Conservation (phyloP, 352 stramenopile species). For the Phytophthora citricola region DNA sequence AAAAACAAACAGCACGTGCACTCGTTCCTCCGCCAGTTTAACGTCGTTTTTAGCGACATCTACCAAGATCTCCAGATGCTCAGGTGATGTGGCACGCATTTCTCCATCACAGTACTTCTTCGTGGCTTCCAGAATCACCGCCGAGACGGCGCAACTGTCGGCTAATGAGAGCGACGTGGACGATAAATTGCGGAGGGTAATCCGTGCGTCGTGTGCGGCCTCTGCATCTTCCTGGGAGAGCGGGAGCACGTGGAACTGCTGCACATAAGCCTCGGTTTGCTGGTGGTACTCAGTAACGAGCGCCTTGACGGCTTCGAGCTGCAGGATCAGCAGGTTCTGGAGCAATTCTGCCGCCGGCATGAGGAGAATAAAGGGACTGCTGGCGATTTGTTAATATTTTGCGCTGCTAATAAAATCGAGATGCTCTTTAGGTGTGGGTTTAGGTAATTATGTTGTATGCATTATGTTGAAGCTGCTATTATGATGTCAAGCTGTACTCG, state of each 20-base stretch:
- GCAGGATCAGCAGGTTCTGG: conserved; percentile 66
- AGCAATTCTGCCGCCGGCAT: conserved; percentile 35
- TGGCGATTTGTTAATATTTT: not conserved
- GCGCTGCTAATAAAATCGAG: not conserved
- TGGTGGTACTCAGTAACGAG: conserved; percentile 68
- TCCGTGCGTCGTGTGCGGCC: conserved; percentile 19
- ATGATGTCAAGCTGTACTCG: not conserved
- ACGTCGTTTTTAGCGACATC: conserved; percentile 37
- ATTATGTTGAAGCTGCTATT: not conserved
- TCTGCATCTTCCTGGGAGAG: conserved; percentile 38
- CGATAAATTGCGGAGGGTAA: conserved; percentile 44
- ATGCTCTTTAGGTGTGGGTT: not conserved
- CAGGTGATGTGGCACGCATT: conserved; percentile 41
- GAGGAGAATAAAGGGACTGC: not conserved
- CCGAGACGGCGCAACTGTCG: conserved; percentile 51
- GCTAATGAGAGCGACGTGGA: conserved; percentile 26
- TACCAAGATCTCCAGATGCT: conserved; percentile 53
- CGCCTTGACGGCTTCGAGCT: conserved; percentile 51
- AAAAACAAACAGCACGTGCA: conserved; percentile 67
- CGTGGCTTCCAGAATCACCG: conserved; percentile 43
- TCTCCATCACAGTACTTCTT: conserved; percentile 48
- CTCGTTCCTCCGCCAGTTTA: conserved; percentile 58
- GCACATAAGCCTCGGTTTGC: conserved; percentile 69
- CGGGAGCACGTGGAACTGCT: conserved; percentile 59
- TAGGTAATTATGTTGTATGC: not conserved